A percentile compares a stretch with the other conserved stretches of the same genome.
These are phyloP conservation scores for Colletotrichum plurivorum DNA, from an alignment of 2,329 filamentous ascomycete genomes.

Conservation along the genomic window DNA sequence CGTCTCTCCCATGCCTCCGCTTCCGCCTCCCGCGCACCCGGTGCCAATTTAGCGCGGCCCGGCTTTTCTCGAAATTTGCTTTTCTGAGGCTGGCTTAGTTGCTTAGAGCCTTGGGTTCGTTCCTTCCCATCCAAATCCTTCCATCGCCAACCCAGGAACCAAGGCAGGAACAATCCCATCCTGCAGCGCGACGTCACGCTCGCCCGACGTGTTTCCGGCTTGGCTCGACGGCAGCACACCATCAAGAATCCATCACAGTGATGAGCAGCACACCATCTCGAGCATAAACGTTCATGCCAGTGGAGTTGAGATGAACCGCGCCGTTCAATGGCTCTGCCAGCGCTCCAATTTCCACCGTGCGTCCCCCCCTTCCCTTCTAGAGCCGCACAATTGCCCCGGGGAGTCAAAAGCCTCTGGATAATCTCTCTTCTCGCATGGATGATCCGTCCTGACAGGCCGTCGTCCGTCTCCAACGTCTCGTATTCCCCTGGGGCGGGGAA, in stretches of 20 bases:
- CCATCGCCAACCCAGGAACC: not conserved
- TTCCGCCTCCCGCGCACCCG: not conserved
- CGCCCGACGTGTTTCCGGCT: conserved; percentile 21
- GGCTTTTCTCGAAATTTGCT: not conserved
- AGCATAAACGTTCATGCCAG: conserved; percentile 29
- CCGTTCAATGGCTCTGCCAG: not conserved
- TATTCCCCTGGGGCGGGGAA: conserved; percentile 19
- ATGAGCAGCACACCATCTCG: conserved; percentile 3
- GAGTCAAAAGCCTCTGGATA: conserved; percentile 32
- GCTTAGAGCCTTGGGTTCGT: too few species aligned
- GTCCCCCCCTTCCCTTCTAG: too few species aligned
- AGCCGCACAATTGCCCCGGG: conserved; percentile 1
- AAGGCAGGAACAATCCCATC: not conserved
- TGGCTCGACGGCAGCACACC: conserved; percentile 24
- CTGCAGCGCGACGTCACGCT: conserved; percentile 27
- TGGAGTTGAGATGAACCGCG: conserved; percentile 29
- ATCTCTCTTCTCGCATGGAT: conserved; percentile 37
- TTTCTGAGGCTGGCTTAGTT: not conserved
- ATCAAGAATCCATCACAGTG: not conserved
- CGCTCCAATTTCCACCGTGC: conserved; percentile 19
- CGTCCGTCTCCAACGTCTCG: conserved; percentile 35
- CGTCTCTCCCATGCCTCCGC: not conserved
- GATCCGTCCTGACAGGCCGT: conserved; percentile 30
- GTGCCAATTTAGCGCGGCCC: conserved; percentile 6
- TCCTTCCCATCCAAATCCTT: not conserved